Conservation (phyloP, 805 yeast genomes). For the Ogataea methylovora region DNA sequence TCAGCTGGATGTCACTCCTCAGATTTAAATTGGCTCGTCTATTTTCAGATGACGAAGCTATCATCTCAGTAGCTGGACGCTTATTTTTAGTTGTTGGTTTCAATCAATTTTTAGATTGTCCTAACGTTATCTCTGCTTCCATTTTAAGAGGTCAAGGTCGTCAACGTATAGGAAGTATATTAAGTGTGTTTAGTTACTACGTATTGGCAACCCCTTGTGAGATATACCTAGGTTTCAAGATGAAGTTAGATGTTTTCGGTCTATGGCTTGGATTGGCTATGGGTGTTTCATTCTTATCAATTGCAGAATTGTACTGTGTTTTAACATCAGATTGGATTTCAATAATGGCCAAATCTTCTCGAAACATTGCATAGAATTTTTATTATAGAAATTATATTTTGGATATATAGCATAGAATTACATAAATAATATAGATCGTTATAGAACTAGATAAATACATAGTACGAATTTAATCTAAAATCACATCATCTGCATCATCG, state of each 20-base stretch:
- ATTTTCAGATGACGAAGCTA: slow-evolving; percentile 32
- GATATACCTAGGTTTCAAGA: slow-evolving; percentile 33
- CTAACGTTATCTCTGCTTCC: slow-evolving; percentile 39
- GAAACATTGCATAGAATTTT: slow-evolving; percentile 1
- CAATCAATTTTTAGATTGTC: slow-evolving; percentile 43
- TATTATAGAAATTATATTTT: too few relatives aligned
- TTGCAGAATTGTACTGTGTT: slow-evolving; percentile 34
- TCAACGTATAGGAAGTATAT: slow-evolving; percentile 43
- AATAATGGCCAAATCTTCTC: slow-evolving; percentile 36
- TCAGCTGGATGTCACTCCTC: slow-evolving; percentile 28
- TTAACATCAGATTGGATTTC: slow-evolving; percentile 45
- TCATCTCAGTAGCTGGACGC: slow-evolving; percentile 29
- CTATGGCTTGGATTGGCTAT: slow-evolving; percentile 41
- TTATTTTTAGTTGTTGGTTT: slow-evolving; percentile 40
- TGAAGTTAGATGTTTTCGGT: slow-evolving; percentile 33
- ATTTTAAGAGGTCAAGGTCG: slow-evolving; percentile 48
- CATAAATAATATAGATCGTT: too few relatives aligned
- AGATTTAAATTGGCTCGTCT: slow-evolving; percentile 31
- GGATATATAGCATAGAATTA: too few relatives aligned
- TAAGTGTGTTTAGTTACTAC: slow-evolving; percentile 40
- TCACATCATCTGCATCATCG: neutral
- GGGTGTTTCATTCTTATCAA: slow-evolving; percentile 34
- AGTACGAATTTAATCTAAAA: too few relatives aligned
- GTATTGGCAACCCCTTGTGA: slow-evolving; percentile 43
- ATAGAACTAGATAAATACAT: too few relatives aligned